Evolutionary conservation across 1,139 yeast genomes (phyloP).

Genomic region (Saccharomyces hybrid): DNA sequence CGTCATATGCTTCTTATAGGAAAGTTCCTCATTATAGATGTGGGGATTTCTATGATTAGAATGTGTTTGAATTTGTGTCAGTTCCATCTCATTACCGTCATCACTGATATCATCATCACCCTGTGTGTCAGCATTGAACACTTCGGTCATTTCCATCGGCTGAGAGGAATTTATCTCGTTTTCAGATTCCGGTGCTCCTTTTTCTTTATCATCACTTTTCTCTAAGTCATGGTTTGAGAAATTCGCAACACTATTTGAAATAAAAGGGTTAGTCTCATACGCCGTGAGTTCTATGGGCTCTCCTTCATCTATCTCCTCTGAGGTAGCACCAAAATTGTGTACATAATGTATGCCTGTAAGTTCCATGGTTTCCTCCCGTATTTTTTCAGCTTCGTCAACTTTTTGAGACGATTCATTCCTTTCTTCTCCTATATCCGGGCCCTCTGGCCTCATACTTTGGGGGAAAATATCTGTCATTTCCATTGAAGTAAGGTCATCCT

Average conservation of each 20-base stretch:
- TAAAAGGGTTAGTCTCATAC: neutral
- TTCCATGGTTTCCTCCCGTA: constrained; percentile 16
- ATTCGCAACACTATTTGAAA: neutral
- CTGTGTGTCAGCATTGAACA: neutral
- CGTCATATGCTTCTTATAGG: neutral
- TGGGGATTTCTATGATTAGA: neutral
- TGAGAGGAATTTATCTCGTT: constrained; percentile 6
- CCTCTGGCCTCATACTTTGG: neutral
- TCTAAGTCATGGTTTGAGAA: neutral
- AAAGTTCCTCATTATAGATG: neutral
- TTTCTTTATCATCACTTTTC: neutral
- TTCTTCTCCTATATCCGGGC: neutral
- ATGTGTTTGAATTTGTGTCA: constrained; percentile 5
- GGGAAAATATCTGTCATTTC: neutral
- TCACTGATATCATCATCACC: constrained; percentile 3
- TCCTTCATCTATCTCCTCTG: neutral
- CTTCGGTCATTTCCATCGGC: constrained; percentile 15
- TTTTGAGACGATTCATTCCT: neutral
- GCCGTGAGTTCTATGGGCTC: neutral
- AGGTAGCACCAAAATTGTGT: neutral
- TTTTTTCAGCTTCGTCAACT: neutral
- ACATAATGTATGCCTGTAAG: constrained; percentile 10
- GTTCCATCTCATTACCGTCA: constrained; percentile 3
- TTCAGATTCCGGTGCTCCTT: neutral
- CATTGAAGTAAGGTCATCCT: neutral